Evolutionary conservation across 1,139 yeast genomes (phyloP).

Genomic region (Kluyveromyces sp.): DNA sequence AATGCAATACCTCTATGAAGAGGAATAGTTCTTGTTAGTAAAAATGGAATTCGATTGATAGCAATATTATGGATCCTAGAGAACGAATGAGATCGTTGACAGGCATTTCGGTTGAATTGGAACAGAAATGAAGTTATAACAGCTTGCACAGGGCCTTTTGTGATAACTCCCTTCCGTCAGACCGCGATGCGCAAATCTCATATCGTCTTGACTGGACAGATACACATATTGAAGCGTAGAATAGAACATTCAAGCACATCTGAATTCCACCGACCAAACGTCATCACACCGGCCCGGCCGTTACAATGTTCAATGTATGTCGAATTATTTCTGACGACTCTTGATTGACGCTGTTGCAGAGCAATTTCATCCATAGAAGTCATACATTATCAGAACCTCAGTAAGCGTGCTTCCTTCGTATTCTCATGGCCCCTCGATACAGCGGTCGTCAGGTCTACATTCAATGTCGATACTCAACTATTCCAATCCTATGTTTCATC

Average conservation of each 20-base stretch:
- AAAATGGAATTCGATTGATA: not conserved
- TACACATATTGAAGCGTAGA: not conserved
- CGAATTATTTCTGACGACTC: too few species aligned
- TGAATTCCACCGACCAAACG: not conserved
- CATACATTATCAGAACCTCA: not conserved
- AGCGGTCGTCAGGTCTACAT: too few species aligned
- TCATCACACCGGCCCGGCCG: too few species aligned
- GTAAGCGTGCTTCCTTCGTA: too few species aligned
- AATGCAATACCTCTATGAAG: constrained; percentile 18
- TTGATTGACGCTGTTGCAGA: not conserved
- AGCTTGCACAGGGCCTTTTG: not conserved
- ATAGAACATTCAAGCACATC: not conserved
- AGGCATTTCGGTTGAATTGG: not conserved
- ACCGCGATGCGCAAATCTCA: not conserved
- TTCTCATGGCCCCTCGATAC: too few species aligned
- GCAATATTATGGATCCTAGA: not conserved
- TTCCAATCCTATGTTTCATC: not conserved
- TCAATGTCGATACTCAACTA: not conserved
- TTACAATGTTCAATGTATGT: too few species aligned
- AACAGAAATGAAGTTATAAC: not conserved
- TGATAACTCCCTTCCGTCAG: not conserved
- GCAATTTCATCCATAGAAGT: not conserved
- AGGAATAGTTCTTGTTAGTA: not conserved
- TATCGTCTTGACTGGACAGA: not conserved
- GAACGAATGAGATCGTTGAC: not conserved